A percentile compares a stretch with the other conserved stretches of the same genome.
Evolutionary conservation across 1,284 basidiomycete species (phyloP).

Genomic region (Austroboletus niveus): DNA sequence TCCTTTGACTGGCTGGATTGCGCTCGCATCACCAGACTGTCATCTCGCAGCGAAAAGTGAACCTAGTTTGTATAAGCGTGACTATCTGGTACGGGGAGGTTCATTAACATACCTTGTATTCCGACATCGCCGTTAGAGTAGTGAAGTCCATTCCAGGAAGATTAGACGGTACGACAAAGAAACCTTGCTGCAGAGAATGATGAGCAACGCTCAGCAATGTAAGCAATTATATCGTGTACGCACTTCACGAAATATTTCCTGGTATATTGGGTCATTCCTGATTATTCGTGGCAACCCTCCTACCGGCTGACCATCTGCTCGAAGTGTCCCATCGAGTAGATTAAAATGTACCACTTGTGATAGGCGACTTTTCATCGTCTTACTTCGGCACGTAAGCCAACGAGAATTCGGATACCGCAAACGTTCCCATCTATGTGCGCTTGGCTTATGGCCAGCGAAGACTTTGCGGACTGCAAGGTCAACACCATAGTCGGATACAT

Average conservation of each 20-base stretch:
- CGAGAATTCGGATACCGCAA: neutral
- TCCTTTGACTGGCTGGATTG: neutral
- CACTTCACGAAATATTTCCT: neutral
- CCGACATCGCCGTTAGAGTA: neutral
- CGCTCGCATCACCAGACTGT: slow-evolving; percentile 31
- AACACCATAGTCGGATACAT: slow-evolving; percentile 18
- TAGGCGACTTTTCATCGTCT: neutral
- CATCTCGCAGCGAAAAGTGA: slow-evolving; percentile 8
- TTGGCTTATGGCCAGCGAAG: slow-evolving; percentile 26
- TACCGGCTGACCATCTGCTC: slow-evolving; percentile 36
- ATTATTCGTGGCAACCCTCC: slow-evolving; percentile 39
- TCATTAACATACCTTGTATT: neutral
- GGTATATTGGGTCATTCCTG: neutral
- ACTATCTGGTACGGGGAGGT: no score
- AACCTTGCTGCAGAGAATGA: slow-evolving; percentile 26
- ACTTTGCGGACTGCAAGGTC: slow-evolving; percentile 31
- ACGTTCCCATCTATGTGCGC: neutral
- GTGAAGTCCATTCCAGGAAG: neutral
- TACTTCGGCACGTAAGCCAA: neutral
- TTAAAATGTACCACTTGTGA: neutral
- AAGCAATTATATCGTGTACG: neutral
- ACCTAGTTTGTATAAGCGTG: neutral
- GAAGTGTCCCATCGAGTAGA: neutral
- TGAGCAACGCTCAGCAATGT: neutral
- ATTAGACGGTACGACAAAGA: slow-evolving; percentile 17